Percentiles rank a stretch among this genome's conserved stretches.
These are phyloP conservation scores for Candida freyschussii DNA, from an alignment of 1,139 yeast genomes.

Conservation along the genomic window DNA sequence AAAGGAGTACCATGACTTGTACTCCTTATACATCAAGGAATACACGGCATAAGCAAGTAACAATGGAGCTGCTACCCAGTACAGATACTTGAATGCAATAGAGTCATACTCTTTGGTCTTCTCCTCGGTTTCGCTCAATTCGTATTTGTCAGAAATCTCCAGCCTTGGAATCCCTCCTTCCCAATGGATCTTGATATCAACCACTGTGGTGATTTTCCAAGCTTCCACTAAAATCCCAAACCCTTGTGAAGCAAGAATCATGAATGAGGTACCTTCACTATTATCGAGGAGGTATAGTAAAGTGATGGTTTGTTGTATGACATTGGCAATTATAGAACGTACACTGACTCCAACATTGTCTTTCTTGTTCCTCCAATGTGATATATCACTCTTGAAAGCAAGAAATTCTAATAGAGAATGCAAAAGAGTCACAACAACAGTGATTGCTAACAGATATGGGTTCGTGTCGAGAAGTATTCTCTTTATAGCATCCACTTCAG, in stretches of 20 bases:
- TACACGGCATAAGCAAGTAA: slow-evolving; percentile 34
- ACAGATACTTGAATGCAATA: slow-evolving; percentile 36
- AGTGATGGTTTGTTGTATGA: slow-evolving; percentile 35
- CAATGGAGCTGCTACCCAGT: slow-evolving; percentile 34
- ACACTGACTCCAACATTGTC: slow-evolving; percentile 37
- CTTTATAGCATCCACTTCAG: slow-evolving; percentile 34
- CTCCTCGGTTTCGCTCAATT: slow-evolving; percentile 33
- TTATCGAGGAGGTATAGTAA: slow-evolving; percentile 34
- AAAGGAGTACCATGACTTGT: slow-evolving; percentile 40
- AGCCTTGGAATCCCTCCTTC: slow-evolving; percentile 19
- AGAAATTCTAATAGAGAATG: slow-evolving; percentile 35
- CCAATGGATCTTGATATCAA: slow-evolving; percentile 27
- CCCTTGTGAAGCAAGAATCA: slow-evolving; percentile 36
- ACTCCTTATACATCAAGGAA: slow-evolving; percentile 34
- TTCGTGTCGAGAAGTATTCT: slow-evolving; percentile 34
- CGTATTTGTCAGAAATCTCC: slow-evolving; percentile 31
- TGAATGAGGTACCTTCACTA: slow-evolving; percentile 35
- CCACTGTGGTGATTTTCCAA: slow-evolving; percentile 37
- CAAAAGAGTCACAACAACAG: slow-evolving; percentile 31
- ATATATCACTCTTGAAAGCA: slow-evolving; percentile 37
- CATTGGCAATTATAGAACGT: slow-evolving; percentile 36
- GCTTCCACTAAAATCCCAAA: slow-evolving; percentile 37
- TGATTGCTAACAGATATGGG: slow-evolving; percentile 31
- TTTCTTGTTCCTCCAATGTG: slow-evolving; percentile 36
- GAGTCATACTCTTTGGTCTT: slow-evolving; percentile 38